These are phyloP conservation scores for Argentina anserina DNA, from an alignment of 306 rosid species.

Conservation along the genomic window DNA sequence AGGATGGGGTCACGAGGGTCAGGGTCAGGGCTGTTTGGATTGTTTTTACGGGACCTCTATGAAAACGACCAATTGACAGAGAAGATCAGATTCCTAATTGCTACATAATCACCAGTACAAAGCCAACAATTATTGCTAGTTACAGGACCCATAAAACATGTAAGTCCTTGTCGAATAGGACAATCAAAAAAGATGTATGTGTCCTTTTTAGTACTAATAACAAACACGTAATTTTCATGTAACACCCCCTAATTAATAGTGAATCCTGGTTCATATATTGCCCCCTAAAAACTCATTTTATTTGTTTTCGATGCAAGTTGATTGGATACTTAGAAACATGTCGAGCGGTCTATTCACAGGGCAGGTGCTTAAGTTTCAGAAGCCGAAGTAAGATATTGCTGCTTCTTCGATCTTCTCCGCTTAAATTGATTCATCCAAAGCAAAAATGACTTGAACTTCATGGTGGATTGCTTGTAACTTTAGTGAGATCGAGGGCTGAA, in stretches of 20 bases:
- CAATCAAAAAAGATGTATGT: not conserved
- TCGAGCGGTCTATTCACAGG: no score
- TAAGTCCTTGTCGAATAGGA: constrained; percentile 21
- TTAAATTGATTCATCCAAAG: no score
- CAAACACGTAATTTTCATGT: not conserved
- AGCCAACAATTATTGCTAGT: constrained; percentile 32
- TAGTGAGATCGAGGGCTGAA: no score
- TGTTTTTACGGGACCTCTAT: constrained; percentile 36
- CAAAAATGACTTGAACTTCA: no score
- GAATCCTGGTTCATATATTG: not conserved
- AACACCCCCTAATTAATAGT: not conserved
- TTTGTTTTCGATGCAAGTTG: no score
- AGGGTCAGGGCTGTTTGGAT: constrained; percentile 43
- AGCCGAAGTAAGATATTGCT: no score
- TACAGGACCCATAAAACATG: constrained; percentile 29
- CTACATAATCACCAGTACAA: constrained; percentile 23
- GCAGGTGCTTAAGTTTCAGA: no score
- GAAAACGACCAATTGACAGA: constrained; percentile 26
- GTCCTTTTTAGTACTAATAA: not conserved
- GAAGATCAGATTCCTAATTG: constrained; percentile 34
- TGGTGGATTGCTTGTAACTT: no score
- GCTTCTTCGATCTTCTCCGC: no score
- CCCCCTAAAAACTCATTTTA: not conserved
- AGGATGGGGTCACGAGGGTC: constrained; percentile 27
- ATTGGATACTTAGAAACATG: no score